Base-by-base conservation (phyloP, 1,284 basidiomycete species). In the Pisolithus thermaeus region DNA sequence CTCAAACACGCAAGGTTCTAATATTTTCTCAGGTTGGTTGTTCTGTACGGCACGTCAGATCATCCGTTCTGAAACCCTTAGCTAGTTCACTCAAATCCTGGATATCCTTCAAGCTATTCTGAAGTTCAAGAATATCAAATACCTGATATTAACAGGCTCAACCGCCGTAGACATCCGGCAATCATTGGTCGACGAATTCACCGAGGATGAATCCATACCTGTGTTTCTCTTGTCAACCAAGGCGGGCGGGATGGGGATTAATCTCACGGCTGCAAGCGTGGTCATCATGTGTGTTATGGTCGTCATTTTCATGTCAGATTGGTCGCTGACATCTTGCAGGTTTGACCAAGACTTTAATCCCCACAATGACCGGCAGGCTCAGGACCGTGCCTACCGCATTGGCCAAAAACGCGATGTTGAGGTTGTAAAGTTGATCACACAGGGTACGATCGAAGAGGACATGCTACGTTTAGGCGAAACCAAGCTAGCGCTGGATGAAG, bases 291-390 rank as follows among this genome's bases (percentile, higher is more conserved):
- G 57, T 45, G 80, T 72, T 0, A 46, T 50, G 30, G 37, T 41
- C 14, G 22, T 23, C 22, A 22, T 35, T 45, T 22, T 4, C 1
- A n/a, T 37, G 11, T 44, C 20, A 44, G 32, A 23, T 8, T 25
- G 9, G 49, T 22, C 50, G 16, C 42, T 48, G 37, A 56, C 36
- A 40, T 45, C 52, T 49, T 41, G 12, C 55, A 87, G 85, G 77
- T 98, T 96, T 66, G 97, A 99, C 67, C 95, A 97, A 67, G 97
- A 99, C 68, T 97, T 96, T 69, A 98, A 97, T 68, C 90, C 86
- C 7, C 87, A 87, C 65, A 90, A 89, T 61, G 96, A 98, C 72
- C 83, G 89, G 56, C 96, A 99, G 72, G 97, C 97, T 0, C 93
- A 96, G 51, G 97, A 99, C 68, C 85, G 97, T 36, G 94, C 94